Evolutionary conservation across 2,329 filamentous ascomycete genomes (phyloP), one percentile per base, ranked within the genome.

Genomic region (Podosphaera xanthii): DNA sequence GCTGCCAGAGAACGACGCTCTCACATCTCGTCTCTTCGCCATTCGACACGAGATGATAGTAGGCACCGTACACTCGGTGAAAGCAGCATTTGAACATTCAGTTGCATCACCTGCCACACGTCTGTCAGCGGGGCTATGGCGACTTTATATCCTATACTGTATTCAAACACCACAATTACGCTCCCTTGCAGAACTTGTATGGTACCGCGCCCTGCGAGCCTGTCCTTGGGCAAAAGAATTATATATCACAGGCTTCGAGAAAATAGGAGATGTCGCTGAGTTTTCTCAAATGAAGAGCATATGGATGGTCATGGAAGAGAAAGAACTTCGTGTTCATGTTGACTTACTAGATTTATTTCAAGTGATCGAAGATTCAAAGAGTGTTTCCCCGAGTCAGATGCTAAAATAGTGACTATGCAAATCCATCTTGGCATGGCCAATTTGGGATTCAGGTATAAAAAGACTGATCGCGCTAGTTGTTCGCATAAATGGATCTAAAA

Each of bases 191-290:
- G 79, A 75, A 62, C 71, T 74, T 0, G 72, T 79, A 0, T 79
- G 79, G 64, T 77, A 79, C 60, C 71, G 76, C 40, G 80, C 77
- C 0, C 64, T 85, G 62, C 71, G 74, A 50, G 70, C 73, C 14
- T 74, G 82, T 65, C 83, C 83, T 0, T 85, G 82, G 81, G 76
- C 74, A 1, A 84, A 85, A 67, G 73, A 76, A 44, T 74, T 81
- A 55, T 70, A 80, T 50, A 73, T 84, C 69, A 61, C 77, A 34
- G 81, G 77, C 0, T 80, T 84, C 60, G 71, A 72, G 52, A 69
- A 73, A 46, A 64, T 72, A 46, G 63, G 61, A 44, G 61, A 35
- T 10, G 35, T 60, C 9, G 44, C 70, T 1, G 33, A 42, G 2
- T 64, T 71, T 22, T 71, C 71, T 35, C 78, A 83, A 59, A 63